Evolutionary conservation across 2,329 filamentous ascomycete genomes (phyloP), one percentile per base, ranked within the genome.

Genomic region (Cladosporium halotolerans): DNA sequence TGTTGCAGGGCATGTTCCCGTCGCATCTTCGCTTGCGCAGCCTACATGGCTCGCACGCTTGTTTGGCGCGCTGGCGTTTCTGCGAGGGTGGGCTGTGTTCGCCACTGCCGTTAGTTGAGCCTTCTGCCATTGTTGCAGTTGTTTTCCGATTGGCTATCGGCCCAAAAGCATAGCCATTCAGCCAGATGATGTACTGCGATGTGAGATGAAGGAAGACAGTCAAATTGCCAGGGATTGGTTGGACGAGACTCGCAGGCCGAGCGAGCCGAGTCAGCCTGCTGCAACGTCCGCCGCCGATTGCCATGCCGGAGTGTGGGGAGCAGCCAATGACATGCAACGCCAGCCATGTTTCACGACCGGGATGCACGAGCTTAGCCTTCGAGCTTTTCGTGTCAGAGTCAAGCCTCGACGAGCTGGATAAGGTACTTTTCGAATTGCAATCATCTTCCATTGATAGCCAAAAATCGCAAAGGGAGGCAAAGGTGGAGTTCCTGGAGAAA

Each of bases 1-100:
- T 78, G 45, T 70, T 71, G 61, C 79, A 82, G 0, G 79, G 79
- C 39, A 73, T 67, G 5, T 67, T 68, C 10, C 79, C 78, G 56
- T 81, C 76, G 58, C 79, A 82, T 66, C 79, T 78, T 43, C 79
- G 72, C 63, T 82, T 82, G 45, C 79, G 73, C 10, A 79, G 72
- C 34, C 79, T 72, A 53, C 79, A 82, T 14, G 76, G 74, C 53
- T 75, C 68, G 58, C 66, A 69, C 8, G 66, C 66, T 50, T 67
- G 66, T 43, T 67, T 67, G 10, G 66, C 66, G 31, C 66, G 58
- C 53, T 66, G 65, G 3, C 66, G 61, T 57, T 68, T 68, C 42
- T 63, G 62, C n/a, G 57, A 48, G 16, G 45, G 56, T 14, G 49
- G 59, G 19, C 51, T 54, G 16, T 14, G 34, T 7, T 51, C 48